A percentile compares a stretch with the other conserved stretches of the same genome.
Evolutionary conservation across 805 yeast genomes (phyloP).

Genomic region (Barnettozyma populi): DNA sequence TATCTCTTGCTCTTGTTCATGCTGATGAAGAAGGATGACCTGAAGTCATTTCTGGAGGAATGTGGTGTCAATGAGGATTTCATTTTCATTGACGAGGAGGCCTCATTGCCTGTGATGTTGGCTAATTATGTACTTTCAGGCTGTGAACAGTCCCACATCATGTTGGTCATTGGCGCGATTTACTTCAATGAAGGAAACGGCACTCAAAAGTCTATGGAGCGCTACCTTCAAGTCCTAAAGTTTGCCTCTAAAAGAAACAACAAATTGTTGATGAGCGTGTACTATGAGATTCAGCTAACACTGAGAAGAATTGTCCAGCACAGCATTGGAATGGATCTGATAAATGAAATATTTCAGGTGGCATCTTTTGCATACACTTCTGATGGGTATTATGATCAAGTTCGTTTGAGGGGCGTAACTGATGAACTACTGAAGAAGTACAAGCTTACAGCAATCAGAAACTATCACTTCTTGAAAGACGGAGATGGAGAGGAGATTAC

Average conservation of each 20-base stretch:
- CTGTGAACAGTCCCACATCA: slow-evolving; percentile 26
- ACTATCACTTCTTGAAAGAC: slow-evolving; percentile 5
- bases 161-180: slow-evolving; percentile 31
- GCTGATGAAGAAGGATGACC: slow-evolving; percentile 33
- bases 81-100: slow-evolving; percentile 27
- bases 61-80: slow-evolving; percentile 32
- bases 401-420: not conserved
- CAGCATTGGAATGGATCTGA: slow-evolving; percentile 20
- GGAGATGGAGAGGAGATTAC: not conserved
- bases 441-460: slow-evolving; percentile 10
- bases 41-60: slow-evolving; percentile 27
- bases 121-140: slow-evolving; percentile 30
- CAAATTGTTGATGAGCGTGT: slow-evolving; percentile 28
- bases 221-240: slow-evolving; percentile 29
- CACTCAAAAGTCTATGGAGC: slow-evolving; percentile 31
- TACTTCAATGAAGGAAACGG: slow-evolving; percentile 29
- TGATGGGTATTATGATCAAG: slow-evolving; percentile 18
- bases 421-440: slow-evolving; percentile 10
- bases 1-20: slow-evolving; percentile 32
- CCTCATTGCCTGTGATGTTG: slow-evolving; percentile 33
- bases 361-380: slow-evolving; percentile 28
- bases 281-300: slow-evolving; percentile 26
- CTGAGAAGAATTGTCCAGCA: slow-evolving; percentile 23
- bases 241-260: slow-evolving; percentile 30
- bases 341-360: slow-evolving; percentile 27